Evolutionary conservation across 257 asterid species (phyloP).

Genomic region (Gynochthodes officinalis): DNA sequence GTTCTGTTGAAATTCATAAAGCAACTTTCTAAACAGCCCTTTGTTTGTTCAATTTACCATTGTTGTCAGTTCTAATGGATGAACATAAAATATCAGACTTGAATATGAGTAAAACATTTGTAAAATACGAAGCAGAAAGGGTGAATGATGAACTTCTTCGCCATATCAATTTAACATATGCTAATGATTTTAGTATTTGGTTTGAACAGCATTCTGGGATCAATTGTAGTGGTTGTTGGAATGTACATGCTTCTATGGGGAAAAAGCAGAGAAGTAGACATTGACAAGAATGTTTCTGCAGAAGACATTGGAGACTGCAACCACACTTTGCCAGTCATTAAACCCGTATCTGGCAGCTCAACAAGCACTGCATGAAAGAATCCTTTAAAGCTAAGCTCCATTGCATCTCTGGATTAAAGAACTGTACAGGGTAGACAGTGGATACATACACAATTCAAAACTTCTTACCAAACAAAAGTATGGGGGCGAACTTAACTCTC

Average conservation of each 20-base stretch:
- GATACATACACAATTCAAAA: not conserved
- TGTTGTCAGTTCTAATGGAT: not conserved
- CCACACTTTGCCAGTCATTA: conserved; percentile 16
- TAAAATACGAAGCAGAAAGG: not conserved
- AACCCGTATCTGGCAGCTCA: conserved; percentile 14
- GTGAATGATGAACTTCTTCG: conserved; percentile 2
- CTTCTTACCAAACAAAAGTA: not conserved
- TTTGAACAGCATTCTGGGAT: conserved; percentile 61
- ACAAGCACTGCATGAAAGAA: not conserved
- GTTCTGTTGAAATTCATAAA: not conserved
- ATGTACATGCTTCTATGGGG: conserved; percentile 78
- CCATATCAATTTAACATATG: too few relatives aligned
- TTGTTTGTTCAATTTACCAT: not conserved
- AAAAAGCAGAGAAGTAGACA: conserved; percentile 49
- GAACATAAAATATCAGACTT: too few relatives aligned
- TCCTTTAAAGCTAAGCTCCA: not conserved
- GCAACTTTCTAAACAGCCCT: not conserved
- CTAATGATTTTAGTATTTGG: not conserved
- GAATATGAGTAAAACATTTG: not conserved
- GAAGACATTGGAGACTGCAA: conserved; percentile 16
- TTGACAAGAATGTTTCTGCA: conserved; percentile 17
- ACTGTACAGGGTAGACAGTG: too few relatives aligned
- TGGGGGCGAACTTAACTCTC: not conserved
- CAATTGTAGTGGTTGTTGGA: conserved; percentile 54
- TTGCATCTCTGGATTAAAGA: not conserved